These are phyloP conservation scores for Cephaloascus albidus DNA, from an alignment of 805 yeast species.

Conservation along the genomic window DNA sequence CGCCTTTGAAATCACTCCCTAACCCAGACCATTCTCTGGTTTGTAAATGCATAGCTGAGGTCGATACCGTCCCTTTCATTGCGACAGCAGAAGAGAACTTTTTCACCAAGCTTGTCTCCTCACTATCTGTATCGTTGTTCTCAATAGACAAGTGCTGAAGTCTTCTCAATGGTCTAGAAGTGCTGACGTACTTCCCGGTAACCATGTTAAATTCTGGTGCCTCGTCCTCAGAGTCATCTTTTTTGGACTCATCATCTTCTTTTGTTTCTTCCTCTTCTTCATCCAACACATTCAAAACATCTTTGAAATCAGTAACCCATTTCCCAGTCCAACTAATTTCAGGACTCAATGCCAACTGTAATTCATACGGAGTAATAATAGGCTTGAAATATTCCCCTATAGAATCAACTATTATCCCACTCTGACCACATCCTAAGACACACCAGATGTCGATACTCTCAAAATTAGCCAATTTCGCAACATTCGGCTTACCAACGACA, in stretches of 20 bases:
- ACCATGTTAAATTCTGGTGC: constrained; percentile 86
- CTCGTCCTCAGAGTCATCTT: constrained; percentile 33
- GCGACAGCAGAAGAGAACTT: constrained; percentile 50
- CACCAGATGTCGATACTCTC: constrained; percentile 95
- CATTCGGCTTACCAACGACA: constrained; percentile 97
- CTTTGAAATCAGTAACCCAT: constrained; percentile 77
- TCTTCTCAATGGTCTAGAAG: constrained; percentile 70
- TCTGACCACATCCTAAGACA: constrained; percentile 87
- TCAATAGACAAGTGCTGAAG: constrained; percentile 52
- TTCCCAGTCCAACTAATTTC: constrained; percentile 87
- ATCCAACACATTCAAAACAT: constrained; percentile 33
- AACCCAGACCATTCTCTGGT: constrained; percentile 79
- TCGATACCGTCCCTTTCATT: constrained; percentile 73
- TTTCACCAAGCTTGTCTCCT: constrained; percentile 39
- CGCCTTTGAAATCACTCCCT: constrained; percentile 65
- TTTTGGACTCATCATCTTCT: constrained; percentile 13
- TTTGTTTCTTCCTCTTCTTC: constrained; percentile 21
- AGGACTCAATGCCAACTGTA: constrained; percentile 67
- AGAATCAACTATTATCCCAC: constrained; percentile 81
- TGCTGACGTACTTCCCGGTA: constrained; percentile 64
- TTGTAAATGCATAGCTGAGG: constrained; percentile 75
- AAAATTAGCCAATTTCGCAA: constrained; percentile 92
- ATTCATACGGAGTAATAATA: constrained; percentile 87
- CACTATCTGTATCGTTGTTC: constrained; percentile 11
- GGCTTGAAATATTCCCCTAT: constrained; percentile 80